These are phyloP conservation scores for Chionographis japonica DNA, from an alignment of 106 monocot genomes.

Conservation along the genomic window DNA sequence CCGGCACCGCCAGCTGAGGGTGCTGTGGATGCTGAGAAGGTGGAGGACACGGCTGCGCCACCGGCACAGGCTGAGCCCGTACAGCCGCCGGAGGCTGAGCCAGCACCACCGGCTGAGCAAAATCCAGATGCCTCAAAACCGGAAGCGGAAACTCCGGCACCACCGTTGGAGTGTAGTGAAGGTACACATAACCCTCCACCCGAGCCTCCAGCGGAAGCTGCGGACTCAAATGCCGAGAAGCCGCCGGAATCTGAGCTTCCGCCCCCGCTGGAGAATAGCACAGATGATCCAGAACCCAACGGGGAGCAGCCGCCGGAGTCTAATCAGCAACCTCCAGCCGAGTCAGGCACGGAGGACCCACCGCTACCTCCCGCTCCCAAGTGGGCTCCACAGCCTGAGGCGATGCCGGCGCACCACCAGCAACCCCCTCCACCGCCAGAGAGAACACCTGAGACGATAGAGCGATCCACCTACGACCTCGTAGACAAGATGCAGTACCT, in stretches of 20 bases:
- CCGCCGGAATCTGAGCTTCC: neutral
- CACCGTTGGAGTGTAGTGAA: neutral
- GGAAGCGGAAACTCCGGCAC: neutral
- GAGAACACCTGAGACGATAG: slow-evolving; percentile 19
- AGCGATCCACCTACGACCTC: slow-evolving; percentile 60
- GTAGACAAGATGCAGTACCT: slow-evolving; percentile 93
- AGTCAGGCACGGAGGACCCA: neutral
- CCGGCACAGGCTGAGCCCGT: neutral
- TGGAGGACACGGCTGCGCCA: neutral
- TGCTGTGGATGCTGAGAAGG: neutral
- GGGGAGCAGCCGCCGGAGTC: neutral
- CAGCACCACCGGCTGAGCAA: too few species aligned
- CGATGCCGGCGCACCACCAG: neutral
- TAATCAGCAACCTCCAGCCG: neutral
- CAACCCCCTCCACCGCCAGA: neutral
- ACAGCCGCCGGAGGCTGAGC: neutral
- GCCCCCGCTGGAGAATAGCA: slow-evolving; percentile 3
- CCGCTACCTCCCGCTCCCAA: slow-evolving; percentile 6
- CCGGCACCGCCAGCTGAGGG: neutral
- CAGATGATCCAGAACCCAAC: neutral
- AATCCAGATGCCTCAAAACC: too few species aligned
- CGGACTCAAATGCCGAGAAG: neutral
- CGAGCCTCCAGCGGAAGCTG: too few species aligned
- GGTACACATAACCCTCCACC: too few species aligned
- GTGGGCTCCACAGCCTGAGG: slow-evolving; percentile 5